Conservation (phyloP, 345 rosid genomes). For the Psidium guajava region DNA sequence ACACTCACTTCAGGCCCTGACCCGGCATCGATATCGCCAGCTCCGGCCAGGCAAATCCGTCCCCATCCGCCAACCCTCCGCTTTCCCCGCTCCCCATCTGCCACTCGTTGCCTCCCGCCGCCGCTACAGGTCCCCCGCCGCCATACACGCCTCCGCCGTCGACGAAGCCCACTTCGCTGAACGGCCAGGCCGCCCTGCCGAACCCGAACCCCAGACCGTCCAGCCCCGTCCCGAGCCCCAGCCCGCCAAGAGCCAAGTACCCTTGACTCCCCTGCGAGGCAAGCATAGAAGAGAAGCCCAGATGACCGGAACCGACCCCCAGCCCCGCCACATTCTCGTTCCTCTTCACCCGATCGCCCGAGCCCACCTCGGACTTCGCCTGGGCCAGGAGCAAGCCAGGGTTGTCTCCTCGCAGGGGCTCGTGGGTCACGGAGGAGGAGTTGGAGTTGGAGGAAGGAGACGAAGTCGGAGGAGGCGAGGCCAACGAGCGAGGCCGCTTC, state of each 20-base stretch:
- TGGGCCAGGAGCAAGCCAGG: not conserved
- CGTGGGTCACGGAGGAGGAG: slow-evolving; percentile 14
- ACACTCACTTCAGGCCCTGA: slow-evolving; percentile 25
- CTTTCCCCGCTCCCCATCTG: slow-evolving; percentile 14
- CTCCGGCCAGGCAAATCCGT: slow-evolving; percentile 40
- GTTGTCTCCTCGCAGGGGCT: slow-evolving; percentile 3
- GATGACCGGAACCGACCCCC: slow-evolving; percentile 9
- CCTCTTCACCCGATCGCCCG: not conserved
- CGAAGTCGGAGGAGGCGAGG: slow-evolving; percentile 1
- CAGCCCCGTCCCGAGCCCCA: not conserved
- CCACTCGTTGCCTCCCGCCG: slow-evolving; percentile 20
- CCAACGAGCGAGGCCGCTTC: slow-evolving; percentile 28
- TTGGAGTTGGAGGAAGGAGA: slow-evolving; percentile 13
- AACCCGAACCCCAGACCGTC: slow-evolving; percentile 29
- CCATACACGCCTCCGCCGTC: slow-evolving; percentile 1
- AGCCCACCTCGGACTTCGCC: slow-evolving; percentile 1
- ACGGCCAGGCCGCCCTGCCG: slow-evolving; percentile 23
- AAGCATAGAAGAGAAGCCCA: slow-evolving; percentile 4
- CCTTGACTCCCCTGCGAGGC: not conserved
- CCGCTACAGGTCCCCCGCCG: not conserved
- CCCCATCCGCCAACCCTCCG: slow-evolving; percentile 27
- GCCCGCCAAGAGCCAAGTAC: slow-evolving; percentile 7
- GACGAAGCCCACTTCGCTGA: slow-evolving; percentile 16
- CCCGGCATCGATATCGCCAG: slow-evolving; percentile 41
- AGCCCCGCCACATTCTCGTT: slow-evolving; percentile 4